Base-by-base conservation (phyloP, 116 monocot genomes). In the Dioscorea cayenensis region DNA sequence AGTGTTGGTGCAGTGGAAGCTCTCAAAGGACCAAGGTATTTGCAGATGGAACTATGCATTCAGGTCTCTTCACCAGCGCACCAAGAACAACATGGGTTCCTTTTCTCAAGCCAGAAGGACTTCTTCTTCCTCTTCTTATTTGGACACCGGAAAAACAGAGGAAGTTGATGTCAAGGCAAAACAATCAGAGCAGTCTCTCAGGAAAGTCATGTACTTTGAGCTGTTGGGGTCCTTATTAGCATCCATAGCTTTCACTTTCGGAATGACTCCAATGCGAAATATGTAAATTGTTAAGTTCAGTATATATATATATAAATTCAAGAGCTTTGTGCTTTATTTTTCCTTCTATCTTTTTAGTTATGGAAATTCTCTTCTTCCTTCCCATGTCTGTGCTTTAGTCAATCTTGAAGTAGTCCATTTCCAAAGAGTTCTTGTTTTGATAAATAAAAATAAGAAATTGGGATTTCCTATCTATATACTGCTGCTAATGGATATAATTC, bases 21-120 rank as follows among this genome's bases (percentile, higher is more conserved):
- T 7, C 71, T 78, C 66, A 83, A 83, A 83, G 66, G 83, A 83
- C 28, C 83, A 83, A 27, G 55, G 19, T 4, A 48, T 83, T 7
- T 79, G 79, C 63, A 65, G 79, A 43, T 83, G 75, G 78, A 79
- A 79, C 76, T 66, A 76, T 49, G 64, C 66, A 0, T 22, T 83
- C 37, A 66, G 71, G 60, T 80, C 75, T 6, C n/a, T 80, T 19
- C 71, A 80, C 58, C 66, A 36, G 23, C 52, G 43, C 1, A 55
- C 74, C 17, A 64, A 67, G 38, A 70, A 65, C 73, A 70, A 48
- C 23, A 17, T 32, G 28, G 60, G 63, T 0, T 27, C 58, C 12
- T 14, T 67, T 17, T 43, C 23, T 58, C 72, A 66, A 61, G 65
- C 71, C 19, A 69, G 14, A 19, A 61, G 58, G 29, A 63, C 10